Conservation (phyloP, 148 eudicot genomes). For the Rhododendron vialii region DNA sequence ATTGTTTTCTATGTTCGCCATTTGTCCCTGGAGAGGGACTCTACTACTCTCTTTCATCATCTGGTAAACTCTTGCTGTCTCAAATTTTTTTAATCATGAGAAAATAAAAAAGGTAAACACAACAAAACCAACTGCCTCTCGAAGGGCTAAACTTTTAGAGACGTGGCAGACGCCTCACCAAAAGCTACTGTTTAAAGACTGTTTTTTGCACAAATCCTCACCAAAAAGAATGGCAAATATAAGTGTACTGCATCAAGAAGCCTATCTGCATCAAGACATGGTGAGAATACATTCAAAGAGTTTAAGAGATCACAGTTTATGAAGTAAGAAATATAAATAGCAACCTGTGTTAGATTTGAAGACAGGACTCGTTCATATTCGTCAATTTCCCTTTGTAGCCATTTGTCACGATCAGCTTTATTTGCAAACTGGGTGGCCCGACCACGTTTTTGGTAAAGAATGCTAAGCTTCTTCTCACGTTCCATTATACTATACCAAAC, state of each 20-base stretch:
- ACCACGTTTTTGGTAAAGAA: constrained; percentile 96
- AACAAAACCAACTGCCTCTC: background rate
- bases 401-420: constrained; percentile 88
- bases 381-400: constrained; percentile 85
- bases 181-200: background rate
- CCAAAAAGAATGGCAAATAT: background rate
- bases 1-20: background rate
- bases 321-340: background rate
- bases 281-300: background rate
- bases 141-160: background rate
- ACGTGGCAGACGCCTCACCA: background rate
- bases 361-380: constrained; percentile 67
- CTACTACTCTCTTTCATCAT: background rate
- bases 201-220: background rate
- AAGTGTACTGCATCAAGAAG: background rate
- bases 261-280: background rate
- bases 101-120: background rate
- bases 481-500: constrained; percentile 68
- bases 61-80: background rate
- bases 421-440: constrained; percentile 90
- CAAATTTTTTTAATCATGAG: background rate
- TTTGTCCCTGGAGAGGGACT: background rate
- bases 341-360: constrained; percentile 69
- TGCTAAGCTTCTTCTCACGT: constrained; percentile 90
- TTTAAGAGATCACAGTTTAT: background rate